phyloP scores from a whole-genome alignment of 192 early-diverging fungal genomes.

The Rhizoclosmatium globosum region DNA sequence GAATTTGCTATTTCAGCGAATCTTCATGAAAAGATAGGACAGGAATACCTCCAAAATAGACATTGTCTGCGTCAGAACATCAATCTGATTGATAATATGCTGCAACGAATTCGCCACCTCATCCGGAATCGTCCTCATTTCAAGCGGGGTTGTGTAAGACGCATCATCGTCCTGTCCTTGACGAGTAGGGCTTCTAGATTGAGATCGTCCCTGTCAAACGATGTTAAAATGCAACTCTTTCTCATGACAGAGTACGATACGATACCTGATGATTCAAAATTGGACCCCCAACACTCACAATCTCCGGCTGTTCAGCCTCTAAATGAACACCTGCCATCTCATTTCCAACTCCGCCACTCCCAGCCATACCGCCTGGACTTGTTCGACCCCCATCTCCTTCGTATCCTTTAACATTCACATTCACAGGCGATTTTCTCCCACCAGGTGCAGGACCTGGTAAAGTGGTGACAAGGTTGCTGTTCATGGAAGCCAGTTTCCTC shows the following conservation, averaged over 20 bases:
- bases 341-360: neutral
- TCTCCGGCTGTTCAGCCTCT: constrained; percentile 23
- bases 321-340: neutral
- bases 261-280: neutral
- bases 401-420: neutral
- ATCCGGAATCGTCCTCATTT: constrained; percentile 50
- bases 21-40: neutral
- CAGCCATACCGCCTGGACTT: neutral
- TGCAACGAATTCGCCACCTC: constrained; percentile 54
- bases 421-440: neutral
- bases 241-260: neutral
- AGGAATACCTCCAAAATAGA: constrained; percentile 59
- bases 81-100: constrained; percentile 60
- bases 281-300: constrained; percentile 25
- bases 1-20: neutral
- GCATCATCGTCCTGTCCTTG: neutral
- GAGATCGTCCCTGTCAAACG: neutral
- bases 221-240: neutral
- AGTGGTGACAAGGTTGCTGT: constrained; percentile 18
- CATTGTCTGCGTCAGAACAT: constrained; percentile 70
- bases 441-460: neutral
- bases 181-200: constrained; percentile 3
- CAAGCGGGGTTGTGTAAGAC: constrained; percentile 39
- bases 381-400: neutral
- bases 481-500: constrained; percentile 28